Evolutionary conservation across 1,139 yeast species (phyloP).

Genomic region (Geotrichum bryndzae): DNA sequence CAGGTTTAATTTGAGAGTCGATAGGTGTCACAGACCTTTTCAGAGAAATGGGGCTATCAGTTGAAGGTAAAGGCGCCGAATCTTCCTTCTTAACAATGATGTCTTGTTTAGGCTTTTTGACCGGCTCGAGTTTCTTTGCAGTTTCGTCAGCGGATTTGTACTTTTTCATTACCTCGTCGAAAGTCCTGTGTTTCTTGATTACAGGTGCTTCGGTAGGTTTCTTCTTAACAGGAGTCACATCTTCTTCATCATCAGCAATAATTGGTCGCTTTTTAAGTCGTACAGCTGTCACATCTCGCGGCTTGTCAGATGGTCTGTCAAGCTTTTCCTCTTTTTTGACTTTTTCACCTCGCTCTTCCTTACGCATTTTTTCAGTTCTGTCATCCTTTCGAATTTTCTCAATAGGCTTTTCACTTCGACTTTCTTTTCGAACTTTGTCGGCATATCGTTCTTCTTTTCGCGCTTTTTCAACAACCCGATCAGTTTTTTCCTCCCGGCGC

Average conservation of each 20-base stretch:
- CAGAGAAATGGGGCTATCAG: background rate
- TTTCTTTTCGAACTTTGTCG: background rate
- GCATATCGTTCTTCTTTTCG: background rate
- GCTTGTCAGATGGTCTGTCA: background rate
- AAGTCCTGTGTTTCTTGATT: background rate
- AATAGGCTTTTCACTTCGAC: background rate
- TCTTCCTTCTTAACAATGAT: background rate
- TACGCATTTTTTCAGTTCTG: background rate
- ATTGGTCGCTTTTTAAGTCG: conserved; percentile 2
- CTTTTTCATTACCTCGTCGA: background rate
- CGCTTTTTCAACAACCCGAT: background rate
- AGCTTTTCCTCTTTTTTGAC: background rate
- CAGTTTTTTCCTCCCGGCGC: background rate
- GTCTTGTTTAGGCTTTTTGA: background rate
- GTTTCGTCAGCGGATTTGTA: background rate
- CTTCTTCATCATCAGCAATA: conserved; percentile 1
- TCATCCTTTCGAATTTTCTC: background rate
- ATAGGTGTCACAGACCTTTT: background rate
- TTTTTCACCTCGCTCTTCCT: background rate
- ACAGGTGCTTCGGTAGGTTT: background rate
- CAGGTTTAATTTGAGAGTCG: background rate
- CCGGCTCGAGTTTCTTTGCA: background rate
- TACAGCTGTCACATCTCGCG: background rate
- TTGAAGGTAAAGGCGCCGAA: background rate
- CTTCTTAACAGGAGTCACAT: background rate